Conservation (phyloP, 129 eudicot species). For the Apium graveolens region DNA sequence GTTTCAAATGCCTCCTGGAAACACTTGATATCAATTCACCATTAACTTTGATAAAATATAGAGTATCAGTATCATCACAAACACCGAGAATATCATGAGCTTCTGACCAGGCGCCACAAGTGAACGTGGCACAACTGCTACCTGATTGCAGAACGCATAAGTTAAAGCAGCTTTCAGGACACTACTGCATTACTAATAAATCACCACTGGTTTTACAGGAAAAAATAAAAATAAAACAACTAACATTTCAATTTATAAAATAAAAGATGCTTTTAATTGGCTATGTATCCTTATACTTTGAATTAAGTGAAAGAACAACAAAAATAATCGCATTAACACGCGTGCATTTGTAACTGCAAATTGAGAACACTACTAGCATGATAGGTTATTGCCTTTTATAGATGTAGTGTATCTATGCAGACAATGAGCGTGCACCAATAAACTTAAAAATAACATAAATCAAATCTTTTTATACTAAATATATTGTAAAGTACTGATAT, state of each 20-base stretch:
- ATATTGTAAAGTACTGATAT: background rate
- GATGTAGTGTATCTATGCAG: background rate
- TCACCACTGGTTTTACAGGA: background rate
- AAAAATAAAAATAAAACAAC: background rate
- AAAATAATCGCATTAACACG: background rate
- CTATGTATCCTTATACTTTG: background rate
- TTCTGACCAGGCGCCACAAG: constrained; percentile 86
- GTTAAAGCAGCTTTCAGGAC: constrained; percentile 7
- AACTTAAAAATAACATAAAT: background rate
- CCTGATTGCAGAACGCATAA: constrained; percentile 37
- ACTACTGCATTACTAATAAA: background rate
- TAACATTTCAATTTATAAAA: background rate
- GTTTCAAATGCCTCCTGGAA: constrained; percentile 50
- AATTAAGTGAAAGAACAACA: background rate
- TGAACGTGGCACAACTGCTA: constrained; percentile 33
- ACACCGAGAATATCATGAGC: constrained; percentile 81
- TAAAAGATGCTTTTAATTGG: background rate
- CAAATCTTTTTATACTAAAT: background rate
- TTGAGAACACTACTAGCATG: background rate
- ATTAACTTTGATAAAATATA: constrained; percentile 71
- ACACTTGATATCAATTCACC: constrained; percentile 87
- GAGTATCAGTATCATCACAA: constrained; percentile 53
- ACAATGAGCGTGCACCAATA: background rate
- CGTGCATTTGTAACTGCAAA: background rate
- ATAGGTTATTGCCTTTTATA: background rate